Evolutionary conservation across 352 stramenopile genomes (phyloP), one percentile per base, ranked within the genome.

Genomic region (Globisporangium recalcitrans): DNA sequence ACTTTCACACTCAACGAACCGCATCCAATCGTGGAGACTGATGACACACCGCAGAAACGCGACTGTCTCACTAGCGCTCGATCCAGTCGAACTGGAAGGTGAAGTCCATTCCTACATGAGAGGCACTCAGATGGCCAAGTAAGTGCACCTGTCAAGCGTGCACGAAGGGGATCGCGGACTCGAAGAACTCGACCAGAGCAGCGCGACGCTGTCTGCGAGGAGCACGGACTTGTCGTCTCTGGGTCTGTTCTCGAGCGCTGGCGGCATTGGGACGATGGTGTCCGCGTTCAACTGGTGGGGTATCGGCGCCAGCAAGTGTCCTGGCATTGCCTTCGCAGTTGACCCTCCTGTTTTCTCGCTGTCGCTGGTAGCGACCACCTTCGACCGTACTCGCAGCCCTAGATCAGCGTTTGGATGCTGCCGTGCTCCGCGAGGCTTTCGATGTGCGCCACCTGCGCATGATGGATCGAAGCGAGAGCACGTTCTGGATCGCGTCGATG

Each of bases 161-260:
- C 11, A 53, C 24, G 24, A 52, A 52, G 9, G 46, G 46, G 21
- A 53, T 27, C 10, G 11, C 47, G 24, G 22, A 34, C 24, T 53
- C 47, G 47, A 53, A 53, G 47, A 53, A 34, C 47, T 53, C 24
- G 13, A 53, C 22, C 21, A 52, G 46, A 52, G 46, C 46, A 52
- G 22, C 46, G n/a, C 3, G 46, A 32, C 46, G 22, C 22, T 52
- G 11, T 32, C 13, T n/a, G 46, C 47, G 24, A 53, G 47, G 4
- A 53, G 47, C 24, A 53, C 4, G 1, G 47, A 34, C 14, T 34
- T 53, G 47, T 32, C 14, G 47, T 53, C 47, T 14, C 24, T 19
- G 11, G 16, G 5, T 21, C 47, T 27, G 24, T n/a, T 53, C 24
- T 53, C 47, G 14, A 31, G 27, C 27, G 16, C 13, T 22, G 24